Evolutionary conservation across 139 green algal species (phyloP).

Genomic region (Microglena sp.): DNA sequence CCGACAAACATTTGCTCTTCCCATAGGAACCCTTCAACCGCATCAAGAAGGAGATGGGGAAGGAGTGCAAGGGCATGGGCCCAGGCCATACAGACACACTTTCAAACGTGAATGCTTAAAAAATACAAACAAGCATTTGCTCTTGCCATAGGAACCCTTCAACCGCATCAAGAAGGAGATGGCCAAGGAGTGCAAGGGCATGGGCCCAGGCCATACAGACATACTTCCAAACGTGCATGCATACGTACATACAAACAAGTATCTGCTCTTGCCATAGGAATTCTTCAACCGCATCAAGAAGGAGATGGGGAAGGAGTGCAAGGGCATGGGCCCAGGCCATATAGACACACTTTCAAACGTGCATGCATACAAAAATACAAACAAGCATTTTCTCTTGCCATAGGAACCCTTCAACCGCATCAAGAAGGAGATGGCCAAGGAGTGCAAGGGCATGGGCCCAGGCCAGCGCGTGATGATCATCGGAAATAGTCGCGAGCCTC

Average conservation of each 20-base stretch:
- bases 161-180: conserved; percentile 85
- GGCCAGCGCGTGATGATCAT: conserved; percentile 64
- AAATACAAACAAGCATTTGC: too few species aligned
- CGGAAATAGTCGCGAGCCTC: conserved; percentile 55
- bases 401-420: conserved; percentile 75
- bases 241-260: too few species aligned
- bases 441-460: conserved; percentile 42
- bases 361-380: too few species aligned
- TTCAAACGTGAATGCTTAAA: too few species aligned
- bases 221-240: too few species aligned
- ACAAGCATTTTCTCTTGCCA: too few species aligned
- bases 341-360: too few species aligned
- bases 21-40: conserved; percentile 61
- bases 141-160: conserved; percentile 57
- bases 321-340: conserved; percentile 30
- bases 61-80: conserved; percentile 51
- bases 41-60: conserved; percentile 84
- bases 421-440: conserved; percentile 79
- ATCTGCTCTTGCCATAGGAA: too few species aligned
- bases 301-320: conserved; percentile 72
- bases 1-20: too few species aligned
- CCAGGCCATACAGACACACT: too few species aligned
- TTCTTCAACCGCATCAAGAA: conserved; percentile 78
- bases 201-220: conserved; percentile 35
- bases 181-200: conserved; percentile 55